Evolutionary conservation across 805 yeast species (phyloP), one percentile per base, ranked within the genome.

Genomic region (Schizosaccharomyces octosporus): DNA sequence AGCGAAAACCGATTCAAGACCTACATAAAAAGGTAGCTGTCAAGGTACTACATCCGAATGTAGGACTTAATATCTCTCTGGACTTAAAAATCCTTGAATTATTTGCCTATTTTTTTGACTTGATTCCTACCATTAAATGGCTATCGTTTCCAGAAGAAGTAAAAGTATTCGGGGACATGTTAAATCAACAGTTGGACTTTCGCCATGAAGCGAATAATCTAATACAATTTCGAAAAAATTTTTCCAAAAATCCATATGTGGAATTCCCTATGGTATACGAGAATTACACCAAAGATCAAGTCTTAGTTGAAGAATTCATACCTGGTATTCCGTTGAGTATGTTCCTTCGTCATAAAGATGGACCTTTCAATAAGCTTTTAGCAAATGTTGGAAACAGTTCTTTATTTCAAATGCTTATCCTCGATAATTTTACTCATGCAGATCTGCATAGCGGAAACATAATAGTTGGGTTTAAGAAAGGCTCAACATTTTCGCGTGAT

Each of bases 371-470:
- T 69, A 75, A 67, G 60, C 75, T 68, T 70, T 76, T 87, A 54
- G 81, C 89, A 67, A 88, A 85, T 67, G 84, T 84, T 64, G 85
- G 95, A 7, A 79, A 93, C 29, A 95, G 93, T 69, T 85, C 97
- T 3, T 93, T 93, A 67, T 74, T 93, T 64, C 85, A 88, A 67
- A 93, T 93, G 99, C 75, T 93, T 64, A 84, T 93, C 61, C 72
- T 90, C 61, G 95, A 93, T 72, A 89, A 93, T 70, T 93, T 93
- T 71, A 87, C 89, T 55, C 99, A 93, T 70, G 90, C 97, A 0
- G 99, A 93, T 72, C 75, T 93, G 63, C 99, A 93, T 66, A 97
- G 98, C 0, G 99, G 99, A 3, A 93, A 93, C 70, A 86, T 93
- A 68, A 80, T 88, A 75, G 79, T 87, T 7, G 73, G 87, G 59